Base-by-base conservation (phyloP, 192 early-diverging fungal species). In the Backusella macrospora region DNA sequence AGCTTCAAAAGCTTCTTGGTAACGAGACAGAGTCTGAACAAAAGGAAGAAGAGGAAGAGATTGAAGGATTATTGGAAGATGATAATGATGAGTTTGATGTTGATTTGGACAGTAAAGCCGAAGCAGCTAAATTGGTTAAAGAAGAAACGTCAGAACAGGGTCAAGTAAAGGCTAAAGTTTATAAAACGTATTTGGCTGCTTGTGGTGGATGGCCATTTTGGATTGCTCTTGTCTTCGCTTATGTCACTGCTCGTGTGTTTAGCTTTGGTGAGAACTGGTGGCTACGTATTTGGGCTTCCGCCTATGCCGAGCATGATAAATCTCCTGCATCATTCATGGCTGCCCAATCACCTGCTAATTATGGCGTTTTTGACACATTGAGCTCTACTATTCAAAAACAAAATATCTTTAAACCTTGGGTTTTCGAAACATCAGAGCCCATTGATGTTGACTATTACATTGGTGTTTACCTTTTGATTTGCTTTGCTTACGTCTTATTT, bases 151-250 rank as follows among this genome's bases (percentile, higher is more conserved):
- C 66, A 2, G 26, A 39, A 43, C 68, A 75, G 66, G 96, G 96
- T 0, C 86, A 86, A 55, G 96, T 97, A 52, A 87, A 86, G 52
- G 82, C 78, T 9, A 71, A 80, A 14, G 89, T 97, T 18, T 96
- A 94, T 86, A 47, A 85, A 10, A 83, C 86, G 12, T 98, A 97
- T 81, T 82, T 89, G 47, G 75, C 76, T 16, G 88, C 88, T 42
- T 87, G 85, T 48, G 91, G 91, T 12, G 73, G 84, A 2, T 75
- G 78, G 47, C 16, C 77, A 66, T 89, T 84, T 73, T 91, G 91
- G 90, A 59, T 83, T 55, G 43, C 85, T 6, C 23, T 88, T 13
- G 62, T 82, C 47, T 76, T 74, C 12, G 73, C 75, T 0, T 82
- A 83, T 45, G 65, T 75, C 7, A 18, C 82, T 44, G 77, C 71